These are phyloP conservation scores for Cutaneotrichosporon sp. DNA, from an alignment of 1,284 basidiomycete species.

Conservation along the genomic window DNA sequence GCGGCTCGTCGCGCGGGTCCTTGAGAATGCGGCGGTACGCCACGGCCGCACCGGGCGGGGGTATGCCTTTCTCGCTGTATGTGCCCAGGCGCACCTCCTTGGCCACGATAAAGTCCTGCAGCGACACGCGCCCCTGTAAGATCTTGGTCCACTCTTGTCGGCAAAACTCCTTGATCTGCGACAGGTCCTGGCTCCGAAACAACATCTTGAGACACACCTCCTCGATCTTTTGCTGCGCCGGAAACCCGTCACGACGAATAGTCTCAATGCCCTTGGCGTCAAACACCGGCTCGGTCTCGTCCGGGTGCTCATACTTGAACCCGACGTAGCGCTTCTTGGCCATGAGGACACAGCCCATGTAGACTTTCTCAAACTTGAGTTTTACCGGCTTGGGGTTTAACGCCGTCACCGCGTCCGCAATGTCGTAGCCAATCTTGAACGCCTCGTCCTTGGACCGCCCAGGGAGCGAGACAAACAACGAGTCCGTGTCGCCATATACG, in stretches of 20 bases:
- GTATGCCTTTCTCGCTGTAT: constrained; percentile 80
- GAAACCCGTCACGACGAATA: constrained; percentile 81
- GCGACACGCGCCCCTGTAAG: constrained; percentile 67
- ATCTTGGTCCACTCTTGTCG: constrained; percentile 79
- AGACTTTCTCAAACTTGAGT: constrained; percentile 98
- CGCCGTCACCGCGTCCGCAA: constrained; percentile 78
- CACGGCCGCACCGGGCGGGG: constrained; percentile 84
- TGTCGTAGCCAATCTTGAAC: constrained; percentile 85
- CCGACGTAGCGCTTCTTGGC: constrained; percentile 98
- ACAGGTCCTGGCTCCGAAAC: constrained; percentile 83
- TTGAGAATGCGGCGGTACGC: constrained; percentile 68
- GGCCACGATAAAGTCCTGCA: constrained; percentile 89
- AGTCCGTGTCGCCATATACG: constrained; percentile 98
- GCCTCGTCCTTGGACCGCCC: constrained; percentile 90
- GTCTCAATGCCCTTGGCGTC: constrained; percentile 99
- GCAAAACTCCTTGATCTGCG: constrained; percentile 82
- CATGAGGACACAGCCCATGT: constrained; percentile 84
- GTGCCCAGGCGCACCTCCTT: constrained; percentile 90
- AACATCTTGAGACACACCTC: constrained; percentile 84
- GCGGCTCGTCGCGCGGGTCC: constrained; percentile 77
- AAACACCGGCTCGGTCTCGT: constrained; percentile 73
- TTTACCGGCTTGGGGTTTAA: constrained; percentile 87
- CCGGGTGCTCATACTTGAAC: constrained; percentile 82
- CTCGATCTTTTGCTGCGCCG: constrained; percentile 82
- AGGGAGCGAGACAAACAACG: constrained; percentile 80